Evolutionary conservation across 441 rosid species (phyloP).

Genomic region (Euphorbia schlechtendalii): DNA sequence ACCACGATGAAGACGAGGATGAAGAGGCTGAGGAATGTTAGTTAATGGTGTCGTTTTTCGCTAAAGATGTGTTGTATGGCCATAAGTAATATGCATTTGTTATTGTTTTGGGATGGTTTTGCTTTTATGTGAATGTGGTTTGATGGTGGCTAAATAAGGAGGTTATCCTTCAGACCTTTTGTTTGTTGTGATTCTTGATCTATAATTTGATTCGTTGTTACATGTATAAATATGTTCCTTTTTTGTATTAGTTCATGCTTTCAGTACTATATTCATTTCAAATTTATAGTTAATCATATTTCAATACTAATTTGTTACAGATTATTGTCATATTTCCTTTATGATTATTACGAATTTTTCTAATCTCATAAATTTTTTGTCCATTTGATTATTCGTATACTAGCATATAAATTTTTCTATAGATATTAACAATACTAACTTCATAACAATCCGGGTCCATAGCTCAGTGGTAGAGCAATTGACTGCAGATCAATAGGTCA

Average conservation of each 20-base stretch:
- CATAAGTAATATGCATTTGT: neutral
- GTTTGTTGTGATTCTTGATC: neutral
- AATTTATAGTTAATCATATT: too few species aligned
- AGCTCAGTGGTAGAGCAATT: constrained; percentile 97
- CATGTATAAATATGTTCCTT: neutral
- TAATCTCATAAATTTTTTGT: too few species aligned
- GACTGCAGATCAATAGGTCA: constrained; percentile 94
- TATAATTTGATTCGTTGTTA: neutral
- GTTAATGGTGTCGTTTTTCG: constrained; percentile 1
- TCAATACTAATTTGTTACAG: too few species aligned
- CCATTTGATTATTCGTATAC: too few species aligned
- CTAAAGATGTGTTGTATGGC: too few species aligned
- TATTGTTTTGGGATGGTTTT: neutral
- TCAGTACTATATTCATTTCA: too few species aligned
- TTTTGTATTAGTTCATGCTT: neutral
- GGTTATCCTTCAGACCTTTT: neutral
- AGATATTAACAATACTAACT: too few species aligned
- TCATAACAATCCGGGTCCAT: constrained; percentile 37
- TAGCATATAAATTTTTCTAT: too few species aligned
- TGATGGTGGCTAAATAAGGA: constrained; percentile 11
- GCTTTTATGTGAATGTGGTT: constrained; percentile 14
- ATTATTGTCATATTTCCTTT: too few species aligned
- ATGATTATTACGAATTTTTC: too few species aligned
- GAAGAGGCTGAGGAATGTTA: constrained; percentile 21
- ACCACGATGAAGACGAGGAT: constrained; percentile 25